Percentiles rank a stretch among this genome's conserved stretches.
Evolutionary conservation across 2,329 filamentous ascomycete genomes (phyloP).

Genomic region (Chalaropsis thielavioides): DNA sequence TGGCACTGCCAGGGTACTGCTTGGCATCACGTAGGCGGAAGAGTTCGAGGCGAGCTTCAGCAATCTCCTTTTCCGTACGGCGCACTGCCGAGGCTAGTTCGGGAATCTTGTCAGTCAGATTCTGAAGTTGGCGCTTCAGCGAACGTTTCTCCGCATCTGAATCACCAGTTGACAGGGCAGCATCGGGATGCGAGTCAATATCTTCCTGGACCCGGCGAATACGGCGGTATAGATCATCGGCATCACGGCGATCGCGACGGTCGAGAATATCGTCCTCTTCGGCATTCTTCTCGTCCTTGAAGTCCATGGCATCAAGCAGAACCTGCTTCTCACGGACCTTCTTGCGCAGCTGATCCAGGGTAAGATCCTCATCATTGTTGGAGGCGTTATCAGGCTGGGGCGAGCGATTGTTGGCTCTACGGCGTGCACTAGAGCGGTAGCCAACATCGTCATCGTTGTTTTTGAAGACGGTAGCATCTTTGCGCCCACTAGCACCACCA

Average conservation of each 20-base stretch:
- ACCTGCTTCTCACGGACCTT: conserved; percentile 90
- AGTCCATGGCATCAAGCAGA: conserved; percentile 88
- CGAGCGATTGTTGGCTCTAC: conserved; percentile 62
- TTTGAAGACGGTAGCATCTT: conserved; percentile 92
- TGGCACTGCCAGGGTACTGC: conserved; percentile 66
- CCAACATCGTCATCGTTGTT: conserved; percentile 89
- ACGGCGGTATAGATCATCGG: conserved; percentile 84
- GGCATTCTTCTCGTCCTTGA: conserved; percentile 74
- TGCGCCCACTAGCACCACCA: conserved; percentile 48
- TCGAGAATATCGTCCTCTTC: conserved; percentile 91
- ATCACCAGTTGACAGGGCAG: conserved; percentile 53
- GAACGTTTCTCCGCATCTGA: conserved; percentile 77
- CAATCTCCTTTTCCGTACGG: conserved; percentile 79
- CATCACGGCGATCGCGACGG: conserved; percentile 76
- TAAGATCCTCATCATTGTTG: conserved; percentile 55
- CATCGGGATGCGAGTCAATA: conserved; percentile 78
- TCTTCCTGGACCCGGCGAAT: conserved; percentile 88
- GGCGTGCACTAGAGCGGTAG: conserved; percentile 86
- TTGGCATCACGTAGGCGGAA: conserved; percentile 92
- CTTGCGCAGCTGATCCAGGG: conserved; percentile 77
- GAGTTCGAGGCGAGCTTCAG: conserved; percentile 78
- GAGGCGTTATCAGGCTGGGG: conserved; percentile 61
- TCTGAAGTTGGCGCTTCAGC: conserved; percentile 79
- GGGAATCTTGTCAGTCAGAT: conserved; percentile 75
- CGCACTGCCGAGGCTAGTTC: conserved; percentile 85